Evolutionary conservation across 306 rosid genomes (phyloP).

Genomic region (Corylus americana): DNA sequence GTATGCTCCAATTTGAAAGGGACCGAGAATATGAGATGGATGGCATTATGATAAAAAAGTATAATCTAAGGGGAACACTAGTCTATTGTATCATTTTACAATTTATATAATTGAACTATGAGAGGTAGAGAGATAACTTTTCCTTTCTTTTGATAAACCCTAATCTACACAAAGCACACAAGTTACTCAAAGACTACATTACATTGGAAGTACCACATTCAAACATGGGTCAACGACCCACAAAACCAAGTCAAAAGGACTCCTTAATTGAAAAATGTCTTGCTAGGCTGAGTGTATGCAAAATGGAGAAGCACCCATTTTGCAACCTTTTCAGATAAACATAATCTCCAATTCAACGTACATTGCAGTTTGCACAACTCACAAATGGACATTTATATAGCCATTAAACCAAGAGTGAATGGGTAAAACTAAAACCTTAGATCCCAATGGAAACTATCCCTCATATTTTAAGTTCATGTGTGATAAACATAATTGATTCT

Average conservation of each 20-base stretch:
- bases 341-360: not conserved
- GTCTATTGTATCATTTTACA: too few species aligned
- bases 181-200: too few species aligned
- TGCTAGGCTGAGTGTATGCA: not conserved
- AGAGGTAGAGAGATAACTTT: too few species aligned
- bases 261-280: not conserved
- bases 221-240: not conserved
- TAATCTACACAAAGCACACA: too few species aligned
- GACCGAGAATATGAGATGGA: too few species aligned
- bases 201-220: not conserved
- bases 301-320: not conserved
- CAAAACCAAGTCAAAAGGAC: conserved; percentile 3
- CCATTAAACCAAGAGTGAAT: not conserved
- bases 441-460: not conserved
- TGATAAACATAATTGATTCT: not conserved
- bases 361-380: not conserved
- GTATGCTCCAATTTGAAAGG: too few species aligned
- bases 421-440: not conserved
- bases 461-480: not conserved
- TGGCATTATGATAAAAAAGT: too few species aligned
- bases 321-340: not conserved
- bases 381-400: not conserved
- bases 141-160: too few species aligned
- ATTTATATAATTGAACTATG: too few species aligned
- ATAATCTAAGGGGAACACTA: too few species aligned